phyloP scores from a whole-genome alignment of 495 filamentous ascomycete genomes.

The Podospora sp. region DNA sequence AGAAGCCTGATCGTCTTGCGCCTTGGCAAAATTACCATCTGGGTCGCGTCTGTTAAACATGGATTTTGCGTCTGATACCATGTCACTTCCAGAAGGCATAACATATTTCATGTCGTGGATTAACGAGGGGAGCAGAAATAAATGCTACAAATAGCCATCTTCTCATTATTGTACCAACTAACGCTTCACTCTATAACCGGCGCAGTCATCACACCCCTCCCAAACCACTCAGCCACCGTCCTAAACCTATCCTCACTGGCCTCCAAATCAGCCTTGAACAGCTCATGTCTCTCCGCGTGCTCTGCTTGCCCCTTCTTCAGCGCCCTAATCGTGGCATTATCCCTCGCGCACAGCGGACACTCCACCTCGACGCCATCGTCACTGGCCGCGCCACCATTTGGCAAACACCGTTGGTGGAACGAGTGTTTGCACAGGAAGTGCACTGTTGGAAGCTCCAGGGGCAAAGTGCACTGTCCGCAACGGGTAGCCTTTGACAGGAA shows the following conservation, averaged over 20 bases:
- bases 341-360: constrained; percentile 79
- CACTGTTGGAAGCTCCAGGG: constrained; percentile 82
- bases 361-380: constrained; percentile 65
- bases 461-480: constrained; percentile 74
- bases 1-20: no score
- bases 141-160: no score
- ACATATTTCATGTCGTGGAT: no score
- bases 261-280: constrained; percentile 80
- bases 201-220: constrained; percentile 80
- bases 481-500: constrained; percentile 87
- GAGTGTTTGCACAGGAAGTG: constrained; percentile 97
- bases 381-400: constrained; percentile 36
- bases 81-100: no score
- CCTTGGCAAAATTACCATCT: no score
- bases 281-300: constrained; percentile 82
- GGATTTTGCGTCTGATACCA: no score
- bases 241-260: constrained; percentile 83
- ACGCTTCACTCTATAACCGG: constrained; percentile 39
- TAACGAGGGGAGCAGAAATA: no score
- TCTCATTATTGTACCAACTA: background rate
- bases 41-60: no score
- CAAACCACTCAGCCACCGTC: constrained; percentile 92
- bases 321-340: constrained; percentile 83
- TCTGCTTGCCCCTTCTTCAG: constrained; percentile 87
- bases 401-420: constrained; percentile 88